Base-by-base conservation (phyloP, 1,284 basidiomycete genomes). In the Tranzscheliella williamsii region DNA sequence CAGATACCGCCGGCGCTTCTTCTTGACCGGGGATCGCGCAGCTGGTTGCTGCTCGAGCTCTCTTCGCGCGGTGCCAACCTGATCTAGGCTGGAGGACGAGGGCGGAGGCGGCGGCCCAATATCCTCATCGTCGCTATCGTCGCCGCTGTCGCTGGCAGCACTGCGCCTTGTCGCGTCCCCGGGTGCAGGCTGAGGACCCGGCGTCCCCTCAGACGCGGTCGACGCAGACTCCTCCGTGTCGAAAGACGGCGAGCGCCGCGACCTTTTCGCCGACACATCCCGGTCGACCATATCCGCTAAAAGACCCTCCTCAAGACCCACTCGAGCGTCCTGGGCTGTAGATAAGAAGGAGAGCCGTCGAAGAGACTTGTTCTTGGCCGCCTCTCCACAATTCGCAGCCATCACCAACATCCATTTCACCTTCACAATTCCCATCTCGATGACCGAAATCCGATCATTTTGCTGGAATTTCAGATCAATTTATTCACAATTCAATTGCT, bases 1-100 rank as follows among this genome's bases (percentile, higher is more conserved):
- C 9, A 90, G 49, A 4, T 26, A 35, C 34, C 47, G 58, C 5
- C 43, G 47, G 29, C 48, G 60, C 51, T 70, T 72, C 3, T 44
- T 37, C 11, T 29, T 9, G 27, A 29, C 11, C 27, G 4, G 24
- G n/a, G 2, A n/a, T 29, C 16, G 32, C 8, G 32, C 32, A 33
- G 13, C 32, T 20, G 18, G 32, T 33, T 20, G 32, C 32, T 33
- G 32, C 9, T 15, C 13, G 32, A 20, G 16, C 8, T 17, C 15
- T 20, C 32, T 7, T 33, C 16, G 8, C 18, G 9, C 8, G 32
- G 18, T 16, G 27, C 27, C 27, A n/a, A 29, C 27, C 11, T 29
- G 9, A 9, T n/a, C 9, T 29, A 11, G 27, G 9, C 27, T 9
- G 9, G n/a, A 29, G 27, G n/a, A 29, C n/a, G 27, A 11, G 9